Conservation (phyloP, 108 stramenopile species). For the Cylindrotheca closterium region DNA sequence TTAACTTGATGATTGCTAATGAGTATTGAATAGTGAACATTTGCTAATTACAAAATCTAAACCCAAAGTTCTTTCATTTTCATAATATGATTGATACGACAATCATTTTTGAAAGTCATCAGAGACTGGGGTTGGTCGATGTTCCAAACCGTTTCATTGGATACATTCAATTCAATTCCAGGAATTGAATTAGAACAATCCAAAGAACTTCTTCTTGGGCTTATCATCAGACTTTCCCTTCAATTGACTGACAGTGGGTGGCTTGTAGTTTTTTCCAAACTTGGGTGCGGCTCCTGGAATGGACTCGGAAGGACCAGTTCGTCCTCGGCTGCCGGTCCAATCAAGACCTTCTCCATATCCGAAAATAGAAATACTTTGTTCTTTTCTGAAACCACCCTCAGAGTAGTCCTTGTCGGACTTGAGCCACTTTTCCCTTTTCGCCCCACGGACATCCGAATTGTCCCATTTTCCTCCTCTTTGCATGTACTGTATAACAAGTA, state of each 20-base stretch:
- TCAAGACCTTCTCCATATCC: slow-evolving; percentile 76
- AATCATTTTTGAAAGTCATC: background rate
- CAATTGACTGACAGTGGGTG: slow-evolving; percentile 62
- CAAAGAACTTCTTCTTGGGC: slow-evolving; percentile 69
- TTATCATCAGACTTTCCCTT: slow-evolving; percentile 20
- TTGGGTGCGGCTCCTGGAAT: slow-evolving; percentile 44
- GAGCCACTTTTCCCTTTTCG: slow-evolving; percentile 54
- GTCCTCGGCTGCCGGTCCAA: slow-evolving; percentile 63
- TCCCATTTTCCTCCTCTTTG: slow-evolving; percentile 77
- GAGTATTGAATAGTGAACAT: too few species aligned
- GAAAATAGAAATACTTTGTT: slow-evolving; percentile 71
- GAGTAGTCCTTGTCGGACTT: slow-evolving; percentile 73
- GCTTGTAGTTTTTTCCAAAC: slow-evolving; percentile 77
- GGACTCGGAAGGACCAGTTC: slow-evolving; percentile 38
- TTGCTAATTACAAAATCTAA: slow-evolving; percentile 74
- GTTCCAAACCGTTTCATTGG: too few species aligned
- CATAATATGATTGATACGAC: too few species aligned
- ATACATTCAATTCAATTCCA: slow-evolving; percentile 44
- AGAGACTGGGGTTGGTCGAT: too few species aligned
- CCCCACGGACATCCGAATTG: slow-evolving; percentile 66
- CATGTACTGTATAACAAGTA: slow-evolving; percentile 52
- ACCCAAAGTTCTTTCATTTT: slow-evolving; percentile 14
- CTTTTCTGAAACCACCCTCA: slow-evolving; percentile 76
- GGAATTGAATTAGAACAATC: slow-evolving; percentile 51
- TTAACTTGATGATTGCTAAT: too few species aligned